Percentiles rank a stretch among this genome's conserved stretches.
phyloP scores from a whole-genome alignment of 345 rosid genomes.

The Clausena lansium region DNA sequence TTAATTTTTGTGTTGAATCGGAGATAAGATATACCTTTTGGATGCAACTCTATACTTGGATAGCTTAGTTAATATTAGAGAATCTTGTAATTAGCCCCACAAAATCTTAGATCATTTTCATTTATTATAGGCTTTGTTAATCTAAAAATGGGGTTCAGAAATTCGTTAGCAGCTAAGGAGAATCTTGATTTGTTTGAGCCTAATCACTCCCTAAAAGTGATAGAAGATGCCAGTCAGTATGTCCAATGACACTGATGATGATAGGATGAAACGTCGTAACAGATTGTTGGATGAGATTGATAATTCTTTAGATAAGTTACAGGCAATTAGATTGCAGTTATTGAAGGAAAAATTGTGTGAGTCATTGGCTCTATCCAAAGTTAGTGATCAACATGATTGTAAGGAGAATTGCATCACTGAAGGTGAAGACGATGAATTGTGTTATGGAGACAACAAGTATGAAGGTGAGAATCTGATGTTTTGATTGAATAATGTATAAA shows the following conservation, averaged over 20 bases:
- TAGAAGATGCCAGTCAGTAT: neutral
- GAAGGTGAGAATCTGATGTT: constrained; percentile 14
- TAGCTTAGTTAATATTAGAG: neutral
- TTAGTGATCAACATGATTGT: neutral
- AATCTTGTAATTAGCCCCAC: neutral
- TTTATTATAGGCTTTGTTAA: neutral
- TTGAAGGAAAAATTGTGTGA: neutral
- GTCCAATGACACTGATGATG: constrained; percentile 7
- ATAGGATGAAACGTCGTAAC: neutral
- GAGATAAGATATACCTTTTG: neutral
- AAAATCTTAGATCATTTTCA: neutral
- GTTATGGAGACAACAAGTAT: neutral
- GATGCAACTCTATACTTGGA: neutral
- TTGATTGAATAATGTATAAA: neutral
- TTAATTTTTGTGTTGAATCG: neutral
- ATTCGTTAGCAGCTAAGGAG: neutral
- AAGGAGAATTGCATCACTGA: neutral
- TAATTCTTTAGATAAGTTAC: constrained; percentile 5
- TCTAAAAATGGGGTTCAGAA: neutral
- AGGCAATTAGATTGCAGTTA: neutral
- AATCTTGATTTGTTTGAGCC: neutral
- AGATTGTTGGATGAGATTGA: neutral
- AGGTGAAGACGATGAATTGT: neutral
- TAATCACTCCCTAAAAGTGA: neutral
- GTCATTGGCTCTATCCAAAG: neutral